Percentiles rank a stretch among this genome's conserved stretches.
These are phyloP conservation scores for Clitopilus passeckerianus DNA, from an alignment of 768 basidiomycete genomes.

Conservation along the genomic window DNA sequence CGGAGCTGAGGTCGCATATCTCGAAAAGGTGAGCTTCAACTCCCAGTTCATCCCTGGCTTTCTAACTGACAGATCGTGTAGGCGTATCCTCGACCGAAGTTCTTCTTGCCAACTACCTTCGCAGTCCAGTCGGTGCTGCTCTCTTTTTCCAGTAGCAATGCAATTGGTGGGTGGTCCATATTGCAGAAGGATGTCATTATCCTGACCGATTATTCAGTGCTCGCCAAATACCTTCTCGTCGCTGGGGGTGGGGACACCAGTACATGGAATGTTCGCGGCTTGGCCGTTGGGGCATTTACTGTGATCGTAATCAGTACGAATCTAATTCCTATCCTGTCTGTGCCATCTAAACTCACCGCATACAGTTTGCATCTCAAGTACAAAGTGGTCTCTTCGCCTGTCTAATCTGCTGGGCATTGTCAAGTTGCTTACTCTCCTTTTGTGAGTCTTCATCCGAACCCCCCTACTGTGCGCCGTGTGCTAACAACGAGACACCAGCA, in stretches of 20 bases:
- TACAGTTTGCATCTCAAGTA: slow-evolving; percentile 26
- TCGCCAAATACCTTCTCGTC: slow-evolving; percentile 30
- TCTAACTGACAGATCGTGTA: slow-evolving; percentile 8
- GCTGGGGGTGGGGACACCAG: slow-evolving; percentile 21
- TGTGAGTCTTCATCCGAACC: slow-evolving; percentile 12
- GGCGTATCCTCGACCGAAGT: slow-evolving; percentile 37
- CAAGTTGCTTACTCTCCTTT: slow-evolving; percentile 25
- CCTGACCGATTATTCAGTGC: slow-evolving; percentile 15
- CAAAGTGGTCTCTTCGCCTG: slow-evolving; percentile 32
- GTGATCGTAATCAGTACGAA: slow-evolving; percentile 23
- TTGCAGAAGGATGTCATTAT: not conserved
- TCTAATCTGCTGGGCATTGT: slow-evolving; percentile 27
- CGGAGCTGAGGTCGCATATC: slow-evolving; percentile 44
- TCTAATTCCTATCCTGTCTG: not conserved
- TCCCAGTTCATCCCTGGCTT: not conserved
- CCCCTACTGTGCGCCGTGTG: not conserved
- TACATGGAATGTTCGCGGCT: slow-evolving; percentile 28
- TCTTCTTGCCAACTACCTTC: slow-evolving; percentile 37
- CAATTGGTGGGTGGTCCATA: slow-evolving; percentile 21
- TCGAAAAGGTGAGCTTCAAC: slow-evolving; percentile 29
- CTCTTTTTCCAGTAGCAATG: slow-evolving; percentile 33
- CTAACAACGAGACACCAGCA: slow-evolving; percentile 12
- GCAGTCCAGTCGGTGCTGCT: slow-evolving; percentile 34
- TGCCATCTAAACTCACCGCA: slow-evolving; percentile 1
- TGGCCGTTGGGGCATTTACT: slow-evolving; percentile 28